These are phyloP conservation scores for Paraconiothyrium sp. DNA, from an alignment of 2,329 filamentous ascomycete species.

Conservation along the genomic window DNA sequence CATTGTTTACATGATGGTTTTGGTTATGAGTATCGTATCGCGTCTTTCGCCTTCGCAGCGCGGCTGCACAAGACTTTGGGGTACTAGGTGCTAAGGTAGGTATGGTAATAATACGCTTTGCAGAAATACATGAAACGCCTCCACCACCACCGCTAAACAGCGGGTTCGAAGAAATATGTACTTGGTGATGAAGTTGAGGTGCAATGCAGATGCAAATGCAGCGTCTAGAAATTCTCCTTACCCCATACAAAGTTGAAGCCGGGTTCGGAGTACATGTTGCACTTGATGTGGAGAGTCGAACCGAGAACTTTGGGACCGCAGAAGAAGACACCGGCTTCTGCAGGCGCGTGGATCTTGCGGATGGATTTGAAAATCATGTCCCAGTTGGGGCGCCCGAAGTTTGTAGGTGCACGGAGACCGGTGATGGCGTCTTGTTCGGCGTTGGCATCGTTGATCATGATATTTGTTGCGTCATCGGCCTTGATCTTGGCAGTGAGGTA, in stretches of 20 bases:
- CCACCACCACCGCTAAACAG: conserved; percentile 14
- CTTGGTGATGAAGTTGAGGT: conserved; percentile 17
- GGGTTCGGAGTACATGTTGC: conserved; percentile 87
- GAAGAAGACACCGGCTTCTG: conserved; percentile 68
- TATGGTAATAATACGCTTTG: conserved; percentile 13
- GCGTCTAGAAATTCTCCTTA: conserved; percentile 71
- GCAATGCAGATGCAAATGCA: not conserved
- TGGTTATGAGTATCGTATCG: conserved; percentile 15
- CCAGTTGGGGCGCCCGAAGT: conserved; percentile 89
- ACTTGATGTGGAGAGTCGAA: conserved; percentile 80
- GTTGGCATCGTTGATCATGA: conserved; percentile 91
- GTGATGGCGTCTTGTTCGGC: conserved; percentile 87
- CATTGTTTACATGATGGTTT: not conserved
- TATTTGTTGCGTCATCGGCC: conserved; percentile 85
- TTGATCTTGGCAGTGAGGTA: conserved; percentile 90
- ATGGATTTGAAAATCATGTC: conserved; percentile 89
- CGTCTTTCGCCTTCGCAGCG: conserved; percentile 6
- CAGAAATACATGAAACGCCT: conserved; percentile 12
- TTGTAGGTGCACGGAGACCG: conserved; percentile 81
- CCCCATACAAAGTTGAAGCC: conserved; percentile 75
- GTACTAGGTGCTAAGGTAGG: conserved; percentile 14
- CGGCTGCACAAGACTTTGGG: conserved; percentile 5
- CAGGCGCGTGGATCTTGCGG: conserved; percentile 69
- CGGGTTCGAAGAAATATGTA: conserved; percentile 24
- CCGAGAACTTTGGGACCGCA: conserved; percentile 84